Evolutionary conservation across 371 early-diverging fungal genomes (phyloP).

Genomic region (Syncephalastrum contaminatum): DNA sequence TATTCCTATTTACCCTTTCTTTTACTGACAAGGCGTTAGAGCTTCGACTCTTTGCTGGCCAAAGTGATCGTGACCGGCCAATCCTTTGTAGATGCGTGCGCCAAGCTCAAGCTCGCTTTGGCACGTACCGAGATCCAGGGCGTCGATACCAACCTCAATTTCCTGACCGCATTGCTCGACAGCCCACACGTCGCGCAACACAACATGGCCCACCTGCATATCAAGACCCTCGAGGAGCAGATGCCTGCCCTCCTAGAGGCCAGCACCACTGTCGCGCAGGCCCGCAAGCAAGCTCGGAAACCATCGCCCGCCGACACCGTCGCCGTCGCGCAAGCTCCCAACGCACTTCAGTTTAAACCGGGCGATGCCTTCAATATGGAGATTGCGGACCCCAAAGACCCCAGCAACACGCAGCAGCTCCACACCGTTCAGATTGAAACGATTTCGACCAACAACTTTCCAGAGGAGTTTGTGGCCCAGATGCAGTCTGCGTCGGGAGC

Average conservation of each 20-base stretch:
- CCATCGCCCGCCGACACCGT: neutral
- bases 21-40: conserved; percentile 10
- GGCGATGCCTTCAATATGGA: conserved; percentile 42
- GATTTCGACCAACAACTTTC: conserved; percentile 38
- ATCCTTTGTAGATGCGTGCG: conserved; percentile 27
- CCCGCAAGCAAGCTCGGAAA: conserved; percentile 3
- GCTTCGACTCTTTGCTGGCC: conserved; percentile 42
- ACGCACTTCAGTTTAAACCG: conserved; percentile 31
- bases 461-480: conserved; percentile 27
- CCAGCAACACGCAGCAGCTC: neutral
- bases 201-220: conserved; percentile 17
- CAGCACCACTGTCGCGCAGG: neutral
- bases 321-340: neutral
- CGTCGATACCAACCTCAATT: conserved; percentile 37
- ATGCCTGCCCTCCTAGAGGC: conserved; percentile 17
- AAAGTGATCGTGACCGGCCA: conserved; percentile 41
- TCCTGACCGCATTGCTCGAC: conserved; percentile 25
- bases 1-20: neutral
- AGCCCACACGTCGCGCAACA: conserved; percentile 14
- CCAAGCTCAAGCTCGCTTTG: conserved; percentile 28
- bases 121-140: conserved; percentile 26
- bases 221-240: conserved; percentile 27
- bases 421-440: conserved; percentile 34
- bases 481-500: conserved; percentile 19
- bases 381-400: conserved; percentile 10